Percentiles rank a stretch among this genome's conserved stretches.
These are phyloP conservation scores for Trametes sanguinea DNA, from an alignment of 768 basidiomycete genomes.

Conservation along the genomic window DNA sequence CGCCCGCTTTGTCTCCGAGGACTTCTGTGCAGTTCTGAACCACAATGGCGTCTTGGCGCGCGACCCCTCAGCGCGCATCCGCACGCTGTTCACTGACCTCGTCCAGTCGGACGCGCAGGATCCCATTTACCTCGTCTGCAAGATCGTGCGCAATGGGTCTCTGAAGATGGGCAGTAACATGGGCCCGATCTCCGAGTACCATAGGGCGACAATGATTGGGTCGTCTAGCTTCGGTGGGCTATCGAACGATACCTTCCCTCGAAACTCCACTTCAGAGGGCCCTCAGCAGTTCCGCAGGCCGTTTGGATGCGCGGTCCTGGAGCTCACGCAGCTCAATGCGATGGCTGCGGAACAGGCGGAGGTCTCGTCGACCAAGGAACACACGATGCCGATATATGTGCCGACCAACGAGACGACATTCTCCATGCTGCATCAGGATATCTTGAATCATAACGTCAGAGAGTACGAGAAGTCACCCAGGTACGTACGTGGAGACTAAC, in stretches of 20 bases:
- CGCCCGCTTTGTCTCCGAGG: constrained; percentile 88
- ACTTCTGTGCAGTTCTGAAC: constrained; percentile 86
- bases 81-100: constrained; percentile 90
- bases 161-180: constrained; percentile 69
- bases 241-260: constrained; percentile 12
- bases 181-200: constrained; percentile 51
- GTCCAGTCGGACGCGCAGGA: constrained; percentile 83
- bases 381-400: constrained; percentile 85
- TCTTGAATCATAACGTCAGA: constrained; percentile 75
- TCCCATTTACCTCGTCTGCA: constrained; percentile 86
- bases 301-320: constrained; percentile 94
- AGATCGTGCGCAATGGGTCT: constrained; percentile 85
- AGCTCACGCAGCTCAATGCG: constrained; percentile 73
- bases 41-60: constrained; percentile 88
- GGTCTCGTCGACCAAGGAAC: constrained; percentile 66
- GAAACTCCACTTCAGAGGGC: constrained; percentile 36
- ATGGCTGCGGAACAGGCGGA: constrained; percentile 67
- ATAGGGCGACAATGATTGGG: constrained; percentile 33
- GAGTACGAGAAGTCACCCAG: constrained; percentile 84
- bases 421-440: constrained; percentile 93
- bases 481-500: constrained; percentile 42
- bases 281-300: constrained; percentile 72
- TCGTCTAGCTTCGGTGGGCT: constrained; percentile 2
- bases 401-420: constrained; percentile 84
- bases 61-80: constrained; percentile 72